A percentile compares a stretch with the other conserved stretches of the same genome.
These are phyloP conservation scores for Chalciporus pseudorubinellus DNA, from an alignment of 768 basidiomycete species.

Conservation along the genomic window DNA sequence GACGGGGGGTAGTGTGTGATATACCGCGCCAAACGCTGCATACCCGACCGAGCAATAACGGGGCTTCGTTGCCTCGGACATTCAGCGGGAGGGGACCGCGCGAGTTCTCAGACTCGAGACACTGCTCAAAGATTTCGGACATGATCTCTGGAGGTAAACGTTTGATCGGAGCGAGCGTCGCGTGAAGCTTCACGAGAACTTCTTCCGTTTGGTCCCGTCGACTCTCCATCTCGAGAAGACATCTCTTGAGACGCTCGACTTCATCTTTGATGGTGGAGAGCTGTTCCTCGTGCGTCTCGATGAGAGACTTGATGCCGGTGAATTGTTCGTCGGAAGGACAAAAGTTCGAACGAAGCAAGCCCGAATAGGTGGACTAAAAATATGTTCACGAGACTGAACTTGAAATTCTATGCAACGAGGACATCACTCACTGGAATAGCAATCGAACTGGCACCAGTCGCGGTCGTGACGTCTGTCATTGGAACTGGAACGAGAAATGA, in stretches of 20 bases:
- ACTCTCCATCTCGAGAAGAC: constrained; percentile 13
- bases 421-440: constrained; percentile 15
- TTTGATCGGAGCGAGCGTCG: constrained; percentile 20
- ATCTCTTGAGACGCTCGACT: constrained; percentile 1
- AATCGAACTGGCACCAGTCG: not conserved
- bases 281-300: constrained; percentile 14
- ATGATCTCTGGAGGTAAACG: constrained; percentile 26
- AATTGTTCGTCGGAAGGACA: constrained; percentile 13
- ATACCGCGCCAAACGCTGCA: constrained; percentile 30
- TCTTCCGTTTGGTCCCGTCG: constrained; percentile 3
- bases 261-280: constrained; percentile 13
- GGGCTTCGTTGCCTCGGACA: constrained; percentile 12
- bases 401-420: too few relatives aligned
- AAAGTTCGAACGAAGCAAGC: constrained; percentile 14
- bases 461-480: not conserved
- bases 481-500: not conserved
- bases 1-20: constrained; percentile 22
- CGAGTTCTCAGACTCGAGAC: constrained; percentile 5
- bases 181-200: constrained; percentile 14
- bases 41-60: constrained; percentile 30
- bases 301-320: constrained; percentile 12
- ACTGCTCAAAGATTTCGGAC: constrained; percentile 25
- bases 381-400: not conserved
- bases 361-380: constrained; percentile 9
- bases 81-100: not conserved